Base-by-base conservation (phyloP, 2,329 filamentous ascomycete genomes). In the Thyridium curvatum region DNA sequence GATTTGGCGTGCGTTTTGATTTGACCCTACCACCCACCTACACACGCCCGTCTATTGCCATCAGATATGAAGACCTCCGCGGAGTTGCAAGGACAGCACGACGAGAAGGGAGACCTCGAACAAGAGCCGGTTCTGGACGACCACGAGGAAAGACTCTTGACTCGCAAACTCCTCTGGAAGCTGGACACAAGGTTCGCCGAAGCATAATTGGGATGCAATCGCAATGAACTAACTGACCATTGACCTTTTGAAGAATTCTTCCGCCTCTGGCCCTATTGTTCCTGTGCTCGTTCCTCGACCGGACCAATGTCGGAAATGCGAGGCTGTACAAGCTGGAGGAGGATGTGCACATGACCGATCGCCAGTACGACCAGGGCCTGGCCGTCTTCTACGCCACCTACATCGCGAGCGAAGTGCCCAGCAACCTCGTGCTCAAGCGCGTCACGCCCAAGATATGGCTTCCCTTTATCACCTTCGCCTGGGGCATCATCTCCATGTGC, bases 251-350 rank as follows among this genome's bases (percentile, higher is more conserved):
- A 18, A 82, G 77, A 35, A 73, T 84, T 18, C 61, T 84, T 7
- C 79, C 80, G 0, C 59, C 80, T 7, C 66, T 86, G n/a, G 71
- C 78, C 0, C 50, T 84, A 1, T 61, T 85, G 2, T 83, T 83
- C 47, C 65, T 84, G 9, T 83, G 77, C 59, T 83, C 79, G 1
- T 73, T 72, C 43, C 64, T 74, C 36, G 82, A 86, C 56, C 71
- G 83, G 32, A 84, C 81, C n/a, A 86, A 86, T 52, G 78, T 86
- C 30, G 82, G 82, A 30, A 85, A 86, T 51, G 82, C 81, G 17
- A 78, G 78, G 44, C 77, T 85, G 8, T 68, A 82, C 37, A 74
- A 76, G 1, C 65, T 86, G 12, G 74, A 82, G 47, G 47, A 61
- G 1, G 74, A 80, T 49, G 55, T 83, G 2, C 53, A 62, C 33